These are phyloP conservation scores for Tricholoma furcatifolium DNA, from an alignment of 768 basidiomycete genomes.

Conservation along the genomic window DNA sequence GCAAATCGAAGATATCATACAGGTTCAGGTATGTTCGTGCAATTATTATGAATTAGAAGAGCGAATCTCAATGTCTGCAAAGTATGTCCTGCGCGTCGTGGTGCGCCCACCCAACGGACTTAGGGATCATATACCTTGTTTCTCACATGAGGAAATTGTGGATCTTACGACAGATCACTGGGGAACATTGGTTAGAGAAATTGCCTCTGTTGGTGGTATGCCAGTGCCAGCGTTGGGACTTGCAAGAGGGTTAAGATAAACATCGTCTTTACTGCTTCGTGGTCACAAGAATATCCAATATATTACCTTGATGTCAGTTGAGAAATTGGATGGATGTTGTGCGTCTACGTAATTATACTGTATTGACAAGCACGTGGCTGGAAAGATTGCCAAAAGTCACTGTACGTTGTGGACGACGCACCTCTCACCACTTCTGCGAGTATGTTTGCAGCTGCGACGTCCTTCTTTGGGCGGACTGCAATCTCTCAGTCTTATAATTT, in stretches of 20 bases:
- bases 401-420: not conserved
- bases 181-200: constrained; percentile 35
- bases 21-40: constrained; percentile 24
- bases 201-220: constrained; percentile 33
- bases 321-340: too few species aligned
- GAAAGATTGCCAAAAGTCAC: not conserved
- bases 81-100: constrained; percentile 39
- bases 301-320: too few species aligned
- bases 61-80: not conserved
- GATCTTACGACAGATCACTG: constrained; percentile 39
- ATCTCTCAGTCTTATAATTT: constrained; percentile 82
- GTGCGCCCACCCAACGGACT: constrained; percentile 30
- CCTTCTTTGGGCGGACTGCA: constrained; percentile 78
- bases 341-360: too few species aligned
- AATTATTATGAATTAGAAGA: too few species aligned
- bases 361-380: constrained; percentile 14
- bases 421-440: constrained; percentile 2
- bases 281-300: too few species aligned
- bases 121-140: constrained; percentile 31
- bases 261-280: too few species aligned
- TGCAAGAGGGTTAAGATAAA: constrained; percentile 17
- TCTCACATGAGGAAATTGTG: constrained; percentile 33
- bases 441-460: constrained; percentile 82
- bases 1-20: constrained; percentile 28
- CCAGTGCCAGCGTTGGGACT: constrained; percentile 42